Evolutionary conservation across 139 green algal genomes (phyloP).

Genomic region (Chlorella ohadii): DNA sequence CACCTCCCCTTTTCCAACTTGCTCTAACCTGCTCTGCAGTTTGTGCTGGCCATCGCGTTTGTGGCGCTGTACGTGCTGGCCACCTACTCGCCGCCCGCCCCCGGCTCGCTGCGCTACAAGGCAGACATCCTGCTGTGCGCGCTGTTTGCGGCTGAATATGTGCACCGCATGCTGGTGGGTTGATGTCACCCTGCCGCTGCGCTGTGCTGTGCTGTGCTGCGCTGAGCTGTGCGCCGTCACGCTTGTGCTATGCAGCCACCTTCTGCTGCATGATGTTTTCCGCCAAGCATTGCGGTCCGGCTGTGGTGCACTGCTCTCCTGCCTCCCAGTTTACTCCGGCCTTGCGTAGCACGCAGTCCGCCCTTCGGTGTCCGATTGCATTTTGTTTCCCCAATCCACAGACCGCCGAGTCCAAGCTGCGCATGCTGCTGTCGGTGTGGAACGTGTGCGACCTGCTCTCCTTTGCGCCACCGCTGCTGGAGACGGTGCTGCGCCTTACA

Average conservation of each 20-base stretch:
- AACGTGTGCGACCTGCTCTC: constrained; percentile 77
- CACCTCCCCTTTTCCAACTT: neutral
- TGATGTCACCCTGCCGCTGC: neutral
- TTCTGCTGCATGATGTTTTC: too few species aligned
- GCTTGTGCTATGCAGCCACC: too few species aligned
- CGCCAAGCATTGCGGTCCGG: too few species aligned
- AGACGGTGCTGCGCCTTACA: constrained; percentile 43
- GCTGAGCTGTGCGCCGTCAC: neutral
- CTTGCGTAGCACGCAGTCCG: too few species aligned
- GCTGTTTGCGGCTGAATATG: constrained; percentile 73
- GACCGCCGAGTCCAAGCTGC: constrained; percentile 53
- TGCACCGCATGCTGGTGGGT: constrained; percentile 59
- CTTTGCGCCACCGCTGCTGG: constrained; percentile 75
- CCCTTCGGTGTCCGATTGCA: too few species aligned
- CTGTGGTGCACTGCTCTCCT: too few species aligned
- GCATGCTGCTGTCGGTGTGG: constrained; percentile 46
- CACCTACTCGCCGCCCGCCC: constrained; percentile 68
- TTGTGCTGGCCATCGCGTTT: constrained; percentile 71
- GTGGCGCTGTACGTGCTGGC: constrained; percentile 79
- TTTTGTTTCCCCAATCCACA: neutral
- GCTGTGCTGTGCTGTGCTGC: neutral
- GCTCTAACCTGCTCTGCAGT: constrained; percentile 21
- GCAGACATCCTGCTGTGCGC: constrained; percentile 68
- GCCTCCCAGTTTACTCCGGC: too few species aligned
- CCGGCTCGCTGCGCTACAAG: constrained; percentile 54